A percentile compares a stretch with the other conserved stretches of the same genome.
These are phyloP conservation scores for Exsudoporus frostii DNA, from an alignment of 768 basidiomycete genomes.

Conservation along the genomic window DNA sequence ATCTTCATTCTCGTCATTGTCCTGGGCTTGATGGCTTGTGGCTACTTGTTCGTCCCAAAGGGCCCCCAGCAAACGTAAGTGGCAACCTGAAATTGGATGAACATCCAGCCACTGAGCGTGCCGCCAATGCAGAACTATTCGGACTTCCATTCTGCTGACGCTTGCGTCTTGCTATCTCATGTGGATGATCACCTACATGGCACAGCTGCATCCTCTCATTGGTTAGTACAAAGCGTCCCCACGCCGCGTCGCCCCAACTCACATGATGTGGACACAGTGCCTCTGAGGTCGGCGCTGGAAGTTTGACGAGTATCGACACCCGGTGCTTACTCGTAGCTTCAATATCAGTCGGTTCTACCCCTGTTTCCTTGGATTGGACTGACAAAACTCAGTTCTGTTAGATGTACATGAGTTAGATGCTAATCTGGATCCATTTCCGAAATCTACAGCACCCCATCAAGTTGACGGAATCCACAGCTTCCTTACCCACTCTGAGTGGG, in stretches of 20 bases:
- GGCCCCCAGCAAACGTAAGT: conserved; percentile 89
- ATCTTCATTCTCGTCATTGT: conserved; percentile 64
- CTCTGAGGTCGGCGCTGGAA: conserved; percentile 16
- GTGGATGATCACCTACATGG: conserved; percentile 98
- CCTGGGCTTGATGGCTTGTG: conserved; percentile 57
- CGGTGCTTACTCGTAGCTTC: conserved; percentile 2
- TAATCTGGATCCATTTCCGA: conserved; percentile 16
- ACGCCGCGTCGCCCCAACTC: not conserved
- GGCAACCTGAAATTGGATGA: not conserved
- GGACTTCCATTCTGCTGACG: conserved; percentile 75
- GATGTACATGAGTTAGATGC: conserved; percentile 24
- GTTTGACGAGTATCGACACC: conserved; percentile 10
- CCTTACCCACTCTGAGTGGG: not conserved
- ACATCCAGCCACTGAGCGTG: not conserved
- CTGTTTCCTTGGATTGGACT: not conserved
- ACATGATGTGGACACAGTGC: conserved; percentile 10
- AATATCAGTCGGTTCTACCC: conserved; percentile 23
- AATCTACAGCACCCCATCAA: not conserved
- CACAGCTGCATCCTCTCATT: conserved; percentile 88
- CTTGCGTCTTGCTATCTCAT: conserved; percentile 86
- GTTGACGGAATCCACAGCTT: not conserved
- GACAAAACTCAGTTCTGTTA: conserved; percentile 13
- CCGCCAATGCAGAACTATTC: conserved; percentile 59
- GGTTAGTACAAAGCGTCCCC: conserved; percentile 44
- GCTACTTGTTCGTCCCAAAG: conserved; percentile 74